These are phyloP conservation scores for Aspergillus sergii DNA, from an alignment of 2,329 filamentous ascomycete species.

Conservation along the genomic window DNA sequence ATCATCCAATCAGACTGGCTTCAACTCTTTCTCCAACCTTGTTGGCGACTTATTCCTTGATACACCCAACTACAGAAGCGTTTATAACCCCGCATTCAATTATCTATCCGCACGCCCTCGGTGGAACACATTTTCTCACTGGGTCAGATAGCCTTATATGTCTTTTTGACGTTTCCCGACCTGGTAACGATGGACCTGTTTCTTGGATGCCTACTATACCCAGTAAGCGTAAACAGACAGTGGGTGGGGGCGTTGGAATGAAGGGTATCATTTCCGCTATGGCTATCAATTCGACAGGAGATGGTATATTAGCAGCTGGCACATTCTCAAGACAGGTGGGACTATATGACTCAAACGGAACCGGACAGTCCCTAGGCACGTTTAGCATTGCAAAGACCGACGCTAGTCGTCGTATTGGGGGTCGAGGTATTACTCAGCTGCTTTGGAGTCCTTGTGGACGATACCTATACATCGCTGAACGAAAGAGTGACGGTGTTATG, in stretches of 20 bases:
- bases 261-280: constrained; percentile 60
- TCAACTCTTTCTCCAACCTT: constrained; percentile 55
- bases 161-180: constrained; percentile 57
- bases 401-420: constrained; percentile 44
- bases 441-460: constrained; percentile 60
- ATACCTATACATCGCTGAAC: constrained; percentile 62
- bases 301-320: constrained; percentile 59
- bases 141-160: constrained; percentile 58
- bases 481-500: constrained; percentile 57
- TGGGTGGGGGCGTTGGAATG: constrained; percentile 53
- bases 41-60: constrained; percentile 57
- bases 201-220: constrained; percentile 52
- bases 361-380: constrained; percentile 53
- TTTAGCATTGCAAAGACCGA: constrained; percentile 51
- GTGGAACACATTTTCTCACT: constrained; percentile 58
- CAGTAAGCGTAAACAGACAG: constrained; percentile 49
- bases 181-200: constrained; percentile 50
- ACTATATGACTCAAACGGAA: constrained; percentile 55
- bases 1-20: constrained; percentile 59
- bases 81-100: constrained; percentile 59
- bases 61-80: constrained; percentile 59
- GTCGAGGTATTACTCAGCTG: constrained; percentile 58
- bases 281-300: constrained; percentile 43
- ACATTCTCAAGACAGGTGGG: constrained; percentile 59
- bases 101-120: constrained; percentile 49